Conservation (phyloP, 176 grass and related monocot genomes). For the Eleusine indica region DNA sequence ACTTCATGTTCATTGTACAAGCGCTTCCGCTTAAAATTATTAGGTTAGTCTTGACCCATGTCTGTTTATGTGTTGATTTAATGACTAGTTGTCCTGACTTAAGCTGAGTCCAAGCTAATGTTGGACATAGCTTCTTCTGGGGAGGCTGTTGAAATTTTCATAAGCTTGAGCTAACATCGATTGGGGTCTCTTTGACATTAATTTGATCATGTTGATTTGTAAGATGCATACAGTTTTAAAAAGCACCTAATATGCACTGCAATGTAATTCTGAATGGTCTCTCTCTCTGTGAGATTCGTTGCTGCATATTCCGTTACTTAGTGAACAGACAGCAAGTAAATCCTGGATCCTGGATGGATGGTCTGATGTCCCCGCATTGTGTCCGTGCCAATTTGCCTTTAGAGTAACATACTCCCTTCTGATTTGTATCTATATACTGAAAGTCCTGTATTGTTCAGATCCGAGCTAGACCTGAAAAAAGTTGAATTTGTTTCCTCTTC, state of each 20-base stretch:
- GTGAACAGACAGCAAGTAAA: too few relatives aligned
- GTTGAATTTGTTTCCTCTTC: too few relatives aligned
- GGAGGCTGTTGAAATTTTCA: neutral
- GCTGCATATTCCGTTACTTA: neutral
- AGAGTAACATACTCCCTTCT: too few relatives aligned
- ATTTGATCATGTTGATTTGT: neutral
- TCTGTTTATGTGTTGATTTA: neutral
- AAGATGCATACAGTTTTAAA: neutral
- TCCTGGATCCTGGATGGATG: neutral
- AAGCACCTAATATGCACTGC: neutral
- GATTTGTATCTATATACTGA: too few relatives aligned
- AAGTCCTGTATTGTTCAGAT: too few relatives aligned
- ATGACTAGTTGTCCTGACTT: neutral
- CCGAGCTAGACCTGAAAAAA: too few relatives aligned
- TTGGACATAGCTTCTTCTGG: neutral
- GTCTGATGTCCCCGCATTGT: too few relatives aligned
- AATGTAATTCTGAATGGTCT: neutral
- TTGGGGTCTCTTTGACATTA: neutral
- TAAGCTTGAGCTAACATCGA: neutral
- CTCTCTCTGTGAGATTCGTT: neutral
- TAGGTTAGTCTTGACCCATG: slow-evolving; percentile 56
- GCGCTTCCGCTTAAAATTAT: slow-evolving; percentile 82
- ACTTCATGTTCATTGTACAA: slow-evolving; percentile 81
- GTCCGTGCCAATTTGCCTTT: too few relatives aligned
- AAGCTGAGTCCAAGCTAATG: neutral